Percentiles rank a stretch among this genome's conserved stretches.
phyloP scores from a whole-genome alignment of 768 basidiomycete genomes.

The Termitomyces titanicus region DNA sequence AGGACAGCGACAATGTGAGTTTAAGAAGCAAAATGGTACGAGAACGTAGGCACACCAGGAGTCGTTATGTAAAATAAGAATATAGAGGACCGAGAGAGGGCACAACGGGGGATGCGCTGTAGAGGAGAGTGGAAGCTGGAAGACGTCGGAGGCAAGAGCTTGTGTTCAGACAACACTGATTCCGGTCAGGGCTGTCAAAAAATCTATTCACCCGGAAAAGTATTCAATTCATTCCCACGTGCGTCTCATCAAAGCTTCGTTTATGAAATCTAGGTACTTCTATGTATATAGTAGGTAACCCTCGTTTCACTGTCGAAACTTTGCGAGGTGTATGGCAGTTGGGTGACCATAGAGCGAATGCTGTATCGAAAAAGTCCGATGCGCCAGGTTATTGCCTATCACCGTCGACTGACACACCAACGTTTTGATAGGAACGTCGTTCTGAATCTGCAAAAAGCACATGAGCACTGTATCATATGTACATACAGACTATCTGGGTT shows the following conservation, averaged over 20 bases:
- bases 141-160: background rate
- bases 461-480: slow-evolving; percentile 8
- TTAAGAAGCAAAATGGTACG: background rate
- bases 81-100: background rate
- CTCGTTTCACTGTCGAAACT: too few species aligned
- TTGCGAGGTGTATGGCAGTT: background rate
- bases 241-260: slow-evolving; percentile 5
- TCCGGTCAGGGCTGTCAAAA: slow-evolving; percentile 14
- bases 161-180: slow-evolving; percentile 9
- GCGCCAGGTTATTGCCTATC: background rate
- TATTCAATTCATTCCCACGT: slow-evolving; percentile 11
- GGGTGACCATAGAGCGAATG: background rate
- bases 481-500: background rate
- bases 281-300: too few species aligned
- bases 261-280: background rate
- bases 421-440: background rate
- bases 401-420: too few species aligned
- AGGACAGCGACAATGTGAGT: slow-evolving; percentile 4
- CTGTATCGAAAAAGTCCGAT: too few species aligned
- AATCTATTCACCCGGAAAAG: slow-evolving; percentile 15
- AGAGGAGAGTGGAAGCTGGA: background rate
- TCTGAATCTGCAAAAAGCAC: background rate
- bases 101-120: background rate
- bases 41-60: background rate
- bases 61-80: slow-evolving; percentile 6